phyloP scores from a whole-genome alignment of 805 yeast genomes.

The Blastobotrys terrestris region DNA sequence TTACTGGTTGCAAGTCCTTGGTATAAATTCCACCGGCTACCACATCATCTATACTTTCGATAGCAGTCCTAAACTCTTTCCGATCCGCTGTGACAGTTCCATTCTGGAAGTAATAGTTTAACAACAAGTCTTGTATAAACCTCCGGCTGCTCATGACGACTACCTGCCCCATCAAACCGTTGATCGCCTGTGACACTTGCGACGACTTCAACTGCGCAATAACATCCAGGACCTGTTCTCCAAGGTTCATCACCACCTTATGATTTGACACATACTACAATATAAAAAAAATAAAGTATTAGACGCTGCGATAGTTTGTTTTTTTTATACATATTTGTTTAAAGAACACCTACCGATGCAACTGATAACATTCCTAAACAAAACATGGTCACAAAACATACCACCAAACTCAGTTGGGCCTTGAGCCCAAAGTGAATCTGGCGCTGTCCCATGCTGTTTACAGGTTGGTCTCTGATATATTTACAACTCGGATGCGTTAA shows the following conservation, averaged over 20 bases:
- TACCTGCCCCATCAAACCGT: conserved; percentile 59
- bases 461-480: background rate
- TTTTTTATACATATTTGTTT: background rate
- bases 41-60: conserved; percentile 20
- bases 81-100: conserved; percentile 15
- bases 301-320: too few relatives aligned
- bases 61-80: conserved; percentile 17
- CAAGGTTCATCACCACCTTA: conserved; percentile 46
- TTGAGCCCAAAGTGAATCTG: conserved; percentile 50
- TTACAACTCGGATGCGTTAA: background rate
- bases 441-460: background rate
- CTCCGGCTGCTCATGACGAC: conserved; percentile 55
- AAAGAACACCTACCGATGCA: conserved; percentile 39
- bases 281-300: conserved; percentile 6
- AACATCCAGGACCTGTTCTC: conserved; percentile 65
- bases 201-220: conserved; percentile 76
- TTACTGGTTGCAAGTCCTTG: background rate
- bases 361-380: conserved; percentile 69
- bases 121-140: conserved; percentile 47
- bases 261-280: conserved; percentile 52
- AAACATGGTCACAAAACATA: conserved; percentile 59
- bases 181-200: conserved; percentile 64
- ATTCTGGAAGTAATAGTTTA: conserved; percentile 30
- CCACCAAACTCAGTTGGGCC: conserved; percentile 68
- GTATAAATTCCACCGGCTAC: conserved; percentile 19